These are phyloP conservation scores for Pilaira anomala DNA, from an alignment of 192 early-diverging fungal species.

Conservation along the genomic window DNA sequence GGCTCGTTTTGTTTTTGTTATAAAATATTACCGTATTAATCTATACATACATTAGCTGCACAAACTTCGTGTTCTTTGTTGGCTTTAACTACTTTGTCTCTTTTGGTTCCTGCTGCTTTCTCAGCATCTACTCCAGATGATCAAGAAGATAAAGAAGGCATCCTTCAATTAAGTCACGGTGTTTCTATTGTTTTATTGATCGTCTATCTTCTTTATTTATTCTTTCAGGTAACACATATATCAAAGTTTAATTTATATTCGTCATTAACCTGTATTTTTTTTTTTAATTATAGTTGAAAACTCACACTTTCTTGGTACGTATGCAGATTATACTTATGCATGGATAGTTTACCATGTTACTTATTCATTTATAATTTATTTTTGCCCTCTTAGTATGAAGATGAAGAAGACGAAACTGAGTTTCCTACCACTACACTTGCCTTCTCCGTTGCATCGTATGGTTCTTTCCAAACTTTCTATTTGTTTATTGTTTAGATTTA, in stretches of 20 bases:
- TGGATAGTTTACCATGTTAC: too few relatives aligned
- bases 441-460: constrained; percentile 52
- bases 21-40: background rate
- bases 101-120: constrained; percentile 75
- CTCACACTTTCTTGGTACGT: constrained; percentile 61
- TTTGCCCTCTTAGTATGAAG: constrained; percentile 35
- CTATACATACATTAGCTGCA: constrained; percentile 42
- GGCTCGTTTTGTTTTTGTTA: too few relatives aligned
- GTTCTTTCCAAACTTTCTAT: background rate
- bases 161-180: constrained; percentile 60
- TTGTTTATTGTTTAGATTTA: background rate
- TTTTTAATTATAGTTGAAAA: constrained; percentile 55
- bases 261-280: background rate
- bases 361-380: background rate
- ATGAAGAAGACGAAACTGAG: constrained; percentile 52
- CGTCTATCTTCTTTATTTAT: constrained; percentile 65
- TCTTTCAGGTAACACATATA: constrained; percentile 62
- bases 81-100: constrained; percentile 59
- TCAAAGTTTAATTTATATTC: background rate
- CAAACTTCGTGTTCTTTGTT: constrained; percentile 69
- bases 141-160: constrained; percentile 41
- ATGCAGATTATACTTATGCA: constrained; percentile 3
- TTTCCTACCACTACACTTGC: constrained; percentile 54
- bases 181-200: constrained; percentile 67
- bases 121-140: constrained; percentile 46